phyloP scores from a whole-genome alignment of 768 basidiomycete species.

The Boletus tomentosulus region DNA sequence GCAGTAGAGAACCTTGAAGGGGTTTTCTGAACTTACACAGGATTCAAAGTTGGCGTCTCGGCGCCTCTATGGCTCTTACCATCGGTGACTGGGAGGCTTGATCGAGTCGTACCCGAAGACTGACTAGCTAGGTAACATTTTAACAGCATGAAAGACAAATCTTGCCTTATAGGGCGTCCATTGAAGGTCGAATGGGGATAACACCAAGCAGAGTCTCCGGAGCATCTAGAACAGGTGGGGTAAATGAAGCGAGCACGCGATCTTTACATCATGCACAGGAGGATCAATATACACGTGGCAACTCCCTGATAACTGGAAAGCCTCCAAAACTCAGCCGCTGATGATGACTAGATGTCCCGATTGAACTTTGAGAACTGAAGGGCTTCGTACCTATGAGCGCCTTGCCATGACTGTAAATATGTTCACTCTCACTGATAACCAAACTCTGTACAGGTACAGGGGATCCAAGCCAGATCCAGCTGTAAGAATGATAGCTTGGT shows the following conservation, averaged over 20 bases:
- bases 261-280: not conserved
- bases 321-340: not conserved
- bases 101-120: not conserved
- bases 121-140: too few species aligned
- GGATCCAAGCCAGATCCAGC: not conserved
- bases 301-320: not conserved
- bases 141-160: too few species aligned
- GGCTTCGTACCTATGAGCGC: not conserved
- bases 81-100: not conserved
- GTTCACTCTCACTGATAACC: not conserved
- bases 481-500: not conserved
- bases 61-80: not conserved
- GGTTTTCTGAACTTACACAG: not conserved
- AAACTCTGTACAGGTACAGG: not conserved
- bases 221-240: not conserved
- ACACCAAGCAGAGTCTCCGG: not conserved
- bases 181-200: too few species aligned
- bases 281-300: not conserved
- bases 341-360: not conserved
- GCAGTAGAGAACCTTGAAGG: not conserved
- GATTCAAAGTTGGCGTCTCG: not conserved
- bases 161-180: too few species aligned
- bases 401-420: not conserved
- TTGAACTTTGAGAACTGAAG: not conserved
- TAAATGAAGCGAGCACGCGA: not conserved